Base-by-base conservation (phyloP, 2,329 filamentous ascomycete species). In the Gnomoniopsis smithogilvyi region DNA sequence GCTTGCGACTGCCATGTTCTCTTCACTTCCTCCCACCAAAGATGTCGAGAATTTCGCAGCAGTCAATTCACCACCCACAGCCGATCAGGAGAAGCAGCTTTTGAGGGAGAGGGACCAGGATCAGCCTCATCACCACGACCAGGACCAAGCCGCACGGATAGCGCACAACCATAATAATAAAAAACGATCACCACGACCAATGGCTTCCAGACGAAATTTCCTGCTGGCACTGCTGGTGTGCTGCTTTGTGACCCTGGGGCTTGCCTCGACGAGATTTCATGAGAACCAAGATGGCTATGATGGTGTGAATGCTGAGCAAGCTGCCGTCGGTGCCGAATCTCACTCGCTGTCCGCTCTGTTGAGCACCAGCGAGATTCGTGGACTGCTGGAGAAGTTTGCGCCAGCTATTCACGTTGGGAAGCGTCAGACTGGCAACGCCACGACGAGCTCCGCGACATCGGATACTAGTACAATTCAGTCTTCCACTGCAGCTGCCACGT, bases 331-430 rank as follows among this genome's bases (percentile, higher is more conserved):
- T 15, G 54, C 12, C 19, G 49, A 63, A 60, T 33, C 62, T 33
- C 68, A 61, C 21, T 63, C 66, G 47, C 63, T 62, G 43, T 54
- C 56, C 10, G 61, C 61, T n/a, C 15, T 86, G 56, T 73, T 88
- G 56, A 76, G 80, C 62, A 77, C 78, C 24, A 74, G 80, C 56
- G 78, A 83, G 51, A 76, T 93, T 56, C 87, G 91, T 70, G 80
- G 82, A 50, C 82, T 89, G 55, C 78, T 92, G 34, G 86, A 90
- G 70, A 76, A 80, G 62, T 80, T 86, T 66, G 77, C 87, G 56
- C 81, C 73, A 81, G 85, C 36, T 57, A 38, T 33, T 11, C 50
- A 49, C 11, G 17, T 60, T 14, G 60, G 38, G 10, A 62, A 62
- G 41, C 60, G 88, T 63, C 82, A 86, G 63, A 71, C 75, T 56